Evolutionary conservation across 306 rosid species (phyloP), one percentile per base, ranked within the genome.

Genomic region (Lagenaria siceraria): DNA sequence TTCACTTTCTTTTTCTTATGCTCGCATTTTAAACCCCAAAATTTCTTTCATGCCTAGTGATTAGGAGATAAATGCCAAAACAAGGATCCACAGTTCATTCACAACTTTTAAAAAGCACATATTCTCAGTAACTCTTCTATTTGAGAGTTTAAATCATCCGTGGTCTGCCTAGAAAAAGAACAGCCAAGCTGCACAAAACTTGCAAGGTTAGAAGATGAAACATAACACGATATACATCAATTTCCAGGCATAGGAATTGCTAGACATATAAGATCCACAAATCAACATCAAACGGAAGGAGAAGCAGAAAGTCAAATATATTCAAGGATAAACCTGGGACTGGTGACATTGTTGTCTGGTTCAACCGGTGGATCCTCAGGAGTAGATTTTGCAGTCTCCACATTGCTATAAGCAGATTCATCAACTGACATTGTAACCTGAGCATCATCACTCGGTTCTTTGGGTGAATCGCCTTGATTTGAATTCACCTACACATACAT

Each of bases 281-380:
- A 53, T n/a, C 24, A 18, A 55, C 74, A 81, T 54, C 17, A 70
- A 43, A 52, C 1, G 46, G 59, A 81, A 33, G 25, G 76, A 71
- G 35, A 5, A 64, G 10, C 73, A 78, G 27, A 60, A 31, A 38
- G 72, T 35, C 22, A 25, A 6, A n/a, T 25, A 21, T 59, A 61
- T 22, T 59, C 33, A 59, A 13, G 58, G 71, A 51, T 78, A 74
- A 38, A 95, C 99, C 97, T 87, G 72, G 90, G 90, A 78, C 90
- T 84, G 31, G 80, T 80, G 75, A 73, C 88, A 79, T 80, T 87
- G 4, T 78, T 82, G 56, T 89, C 97, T 27, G 79, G 56, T 22
- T 80, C 88, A 3, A 78, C 69, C 14, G 77, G 87, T 33, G 80
- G 82, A 31, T 90, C 98, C 79, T 78, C 81, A 10, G 90, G 79